Base-by-base conservation (phyloP, 129 eudicot genomes). In the Oenanthe sinensis region DNA sequence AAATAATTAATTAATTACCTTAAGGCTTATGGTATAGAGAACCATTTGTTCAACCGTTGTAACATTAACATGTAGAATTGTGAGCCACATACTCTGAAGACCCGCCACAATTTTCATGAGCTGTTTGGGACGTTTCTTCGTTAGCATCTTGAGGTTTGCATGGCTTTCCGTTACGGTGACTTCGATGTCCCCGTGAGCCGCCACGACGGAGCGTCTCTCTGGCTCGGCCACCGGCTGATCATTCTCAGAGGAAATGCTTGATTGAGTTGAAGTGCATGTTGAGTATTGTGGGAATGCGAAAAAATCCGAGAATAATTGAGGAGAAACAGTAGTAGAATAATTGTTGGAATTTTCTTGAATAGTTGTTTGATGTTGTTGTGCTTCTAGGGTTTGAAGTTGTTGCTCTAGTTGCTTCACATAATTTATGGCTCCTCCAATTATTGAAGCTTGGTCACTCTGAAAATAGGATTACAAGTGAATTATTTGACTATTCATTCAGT, bases 361-460 rank as follows among this genome's bases (percentile, higher is more conserved):
- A 19, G 17, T 63, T 26, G 80, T 24, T 75, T 83, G 75, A 58
- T 85, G 85, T 39, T 85, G 85, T 39, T 84, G 80, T 45, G 86
- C 81, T 75, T 89, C 89, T 55, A 89, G 81, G 72, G 81, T 75
- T 87, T 89, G 93, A 54, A 89, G 78, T 46, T 83, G 87, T 43
- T 89, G 88, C 37, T 89, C 93, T 45, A 89, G 83, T 75, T 89
- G 87, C 79, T 87, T 89, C 74, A 89, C 93, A 76, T 81, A 89
- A 47, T 89, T 89, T 26, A 89, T 89, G 69, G 93, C 93, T 80
- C 91, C 93, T 47, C 86, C 93, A 78, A 89, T 84, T 77, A 89
- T 89, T 60, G 93, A 87, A 72, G 93, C 93, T 78, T 89, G 93
- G 82, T 89, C 93, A 71, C 89, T 91, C 93, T 89, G 75, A 76